Evolutionary conservation across 352 stramenopile genomes (phyloP), one percentile per base, ranked within the genome.

Genomic region (Phytophthora pseudosyringae): DNA sequence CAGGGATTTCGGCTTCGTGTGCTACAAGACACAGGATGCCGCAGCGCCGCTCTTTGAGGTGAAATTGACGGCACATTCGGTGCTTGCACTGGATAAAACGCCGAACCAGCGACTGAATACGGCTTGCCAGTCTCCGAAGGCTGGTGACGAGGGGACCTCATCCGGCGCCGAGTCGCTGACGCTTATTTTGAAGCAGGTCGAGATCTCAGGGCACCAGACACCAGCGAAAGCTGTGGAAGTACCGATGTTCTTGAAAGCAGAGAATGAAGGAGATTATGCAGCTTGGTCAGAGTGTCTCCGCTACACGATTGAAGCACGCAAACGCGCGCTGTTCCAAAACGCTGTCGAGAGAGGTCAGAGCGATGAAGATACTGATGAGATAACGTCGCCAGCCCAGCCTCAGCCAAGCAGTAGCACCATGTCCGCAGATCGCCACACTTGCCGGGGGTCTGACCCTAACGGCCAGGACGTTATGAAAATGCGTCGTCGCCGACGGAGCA

Each of bases 1-100:
- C 39, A 68, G 78, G 12, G 81, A 91, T 39, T 78, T 90, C 49
- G 80, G 81, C 49, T 21, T 92, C 12, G 51, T 92, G 44, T 90
- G 86, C 54, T 92, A 83, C 69, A 80, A 80, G 60, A 54, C 75
- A 15, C 48, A 76, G 10, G 79, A 91, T 5, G 68, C 75, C 9
- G 53, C 79, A 0, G 61, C 59, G 36, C 78, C 79, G 39, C 61
- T 91, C 16, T 90, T 92, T 57, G 74, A 91, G 53, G 72, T 92
- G 47, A 60, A 71, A 11, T 94, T 92, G 33, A 81, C 68, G 5
- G 54, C 55, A 18, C 68, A 87, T 15, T 87, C 80, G 25, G 29
- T 80, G 1, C 48, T 87, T 18, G 18, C 63, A 32, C 43, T 73
- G 8, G 77, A 80, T 10, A 76, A 74, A 32, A 28, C 48, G 13